Evolutionary conservation across 306 rosid species (phyloP).

Genomic region (Cicer yamashitae): DNA sequence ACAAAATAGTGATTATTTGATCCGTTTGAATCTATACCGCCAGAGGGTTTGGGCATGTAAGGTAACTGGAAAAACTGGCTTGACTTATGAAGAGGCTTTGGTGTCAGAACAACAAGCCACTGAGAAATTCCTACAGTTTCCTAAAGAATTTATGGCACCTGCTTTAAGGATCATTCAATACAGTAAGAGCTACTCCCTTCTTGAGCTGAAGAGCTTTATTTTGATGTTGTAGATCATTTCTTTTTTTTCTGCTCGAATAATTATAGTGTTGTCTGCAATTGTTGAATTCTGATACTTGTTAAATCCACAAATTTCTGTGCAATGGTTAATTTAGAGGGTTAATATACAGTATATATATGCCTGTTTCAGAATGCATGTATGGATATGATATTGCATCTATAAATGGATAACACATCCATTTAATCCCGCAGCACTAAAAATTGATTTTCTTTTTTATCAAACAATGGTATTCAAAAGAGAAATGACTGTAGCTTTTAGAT

Average conservation of each 20-base stretch:
- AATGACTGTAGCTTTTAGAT: constrained; percentile 11
- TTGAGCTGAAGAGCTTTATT: constrained; percentile 37
- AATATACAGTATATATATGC: background rate
- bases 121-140: constrained; percentile 86
- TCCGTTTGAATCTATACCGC: constrained; percentile 73
- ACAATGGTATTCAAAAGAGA: constrained; percentile 17
- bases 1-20: constrained; percentile 72
- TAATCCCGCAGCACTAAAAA: background rate
- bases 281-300: constrained; percentile 1
- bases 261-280: constrained; percentile 19
- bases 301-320: constrained; percentile 4
- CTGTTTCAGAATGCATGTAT: background rate
- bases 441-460: constrained; percentile 19
- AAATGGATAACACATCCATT: constrained; percentile 8
- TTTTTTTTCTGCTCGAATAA: constrained; percentile 21
- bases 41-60: constrained; percentile 90
- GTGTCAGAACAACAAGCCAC: constrained; percentile 81
- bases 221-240: constrained; percentile 24
- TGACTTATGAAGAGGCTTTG: constrained; percentile 96
- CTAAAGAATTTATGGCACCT: constrained; percentile 74
- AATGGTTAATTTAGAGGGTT: constrained; percentile 23
- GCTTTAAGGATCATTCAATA: constrained; percentile 80
- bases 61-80: constrained; percentile 76
- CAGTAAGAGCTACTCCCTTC: constrained; percentile 64
- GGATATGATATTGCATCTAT: constrained; percentile 24